Conservation (phyloP, 2,329 filamentous ascomycete genomes). For the Exophiala viscosa region DNA sequence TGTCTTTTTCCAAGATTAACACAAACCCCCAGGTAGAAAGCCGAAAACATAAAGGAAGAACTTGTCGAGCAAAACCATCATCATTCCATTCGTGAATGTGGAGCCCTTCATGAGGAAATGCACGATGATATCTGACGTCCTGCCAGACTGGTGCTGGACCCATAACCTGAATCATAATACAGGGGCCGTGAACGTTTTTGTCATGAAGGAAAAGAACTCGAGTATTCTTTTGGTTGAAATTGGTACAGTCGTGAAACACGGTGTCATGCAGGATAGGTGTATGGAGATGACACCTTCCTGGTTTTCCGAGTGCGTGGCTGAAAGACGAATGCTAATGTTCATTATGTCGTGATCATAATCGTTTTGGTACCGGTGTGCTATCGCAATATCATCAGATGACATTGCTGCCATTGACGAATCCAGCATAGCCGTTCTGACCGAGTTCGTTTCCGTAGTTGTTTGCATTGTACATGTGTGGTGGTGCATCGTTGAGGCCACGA, state of each 20-base stretch:
- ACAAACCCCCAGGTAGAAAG: neutral
- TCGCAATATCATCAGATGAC: conserved; percentile 14
- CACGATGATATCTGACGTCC: conserved; percentile 12
- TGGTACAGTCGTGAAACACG: conserved; percentile 25
- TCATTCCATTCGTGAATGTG: neutral
- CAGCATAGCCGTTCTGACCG: conserved; percentile 19
- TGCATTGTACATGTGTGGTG: conserved; percentile 21
- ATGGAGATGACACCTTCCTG: conserved; percentile 1
- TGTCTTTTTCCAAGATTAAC: conserved; percentile 1
- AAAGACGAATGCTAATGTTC: conserved; percentile 19
- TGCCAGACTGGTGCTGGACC: conserved; percentile 25
- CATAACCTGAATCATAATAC: conserved; percentile 22
- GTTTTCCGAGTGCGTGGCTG: conserved; percentile 13
- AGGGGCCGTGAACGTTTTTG: conserved; percentile 18
- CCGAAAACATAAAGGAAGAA: conserved; percentile 9
- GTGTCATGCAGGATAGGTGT: conserved; percentile 6
- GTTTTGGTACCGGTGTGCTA: conserved; percentile 8
- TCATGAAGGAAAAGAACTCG: conserved; percentile 17
- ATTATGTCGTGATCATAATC: conserved; percentile 26
- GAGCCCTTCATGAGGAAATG: too few relatives aligned
- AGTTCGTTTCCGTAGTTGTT: conserved; percentile 18
- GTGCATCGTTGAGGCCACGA: conserved; percentile 6
- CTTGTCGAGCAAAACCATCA: conserved; percentile 17
- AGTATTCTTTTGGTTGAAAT: conserved; percentile 13
- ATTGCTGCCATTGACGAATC: conserved; percentile 21